Base-by-base conservation (phyloP, 495 filamentous ascomycete species). In the Aspergillus bertholletiae region DNA sequence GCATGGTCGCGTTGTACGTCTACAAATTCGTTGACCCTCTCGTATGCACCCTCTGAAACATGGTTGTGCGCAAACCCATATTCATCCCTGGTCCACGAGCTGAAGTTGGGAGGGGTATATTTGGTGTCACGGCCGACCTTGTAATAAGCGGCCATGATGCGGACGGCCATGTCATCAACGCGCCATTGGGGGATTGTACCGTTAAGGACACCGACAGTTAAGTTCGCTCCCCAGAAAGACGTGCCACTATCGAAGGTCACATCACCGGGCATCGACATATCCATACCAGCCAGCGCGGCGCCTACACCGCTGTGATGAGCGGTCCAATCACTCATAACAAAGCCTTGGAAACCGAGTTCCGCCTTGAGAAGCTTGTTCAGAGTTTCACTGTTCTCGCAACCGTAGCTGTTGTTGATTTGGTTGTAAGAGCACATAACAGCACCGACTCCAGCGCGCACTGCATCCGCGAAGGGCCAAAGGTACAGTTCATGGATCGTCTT, bases 251-350 rank as follows among this genome's bases (percentile, higher is more conserved):
- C 79, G 67, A 96, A 93, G 30, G 65, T 53, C 7, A 85, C 81
- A 62, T 98, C 94, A 55, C 94, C 93, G 35, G 94, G 92, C 92
- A 97, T 97, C 9, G 85, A 83, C 92, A 96, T 95, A 65, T 98
- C 93, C 44, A 97, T 71, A 50, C 94, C 94, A 45, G 94, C 94
- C 23, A 91, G 73, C 27, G 90, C 88, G 53, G 78, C 78, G 27
- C 83, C 79, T 17, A 88, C 91, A 65, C 94, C 94, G 17, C 86
- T 82, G 68, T 95, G 88, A 62, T 96, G 92, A 6, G 89, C 92
- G 65, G 80, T 75, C 91, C 91, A 96, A 64, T 96, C 92, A 56
- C 83, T 91, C 87, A 93, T 89, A 58, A 93, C 78, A 64, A 96
- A 96, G 9, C 93, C 93, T 73, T 97, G 94, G 79, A 96, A 98